Evolutionary conservation across 257 asterid species (phyloP), one percentile per base, ranked within the genome.

Genomic region (Ilex aquifolium): DNA sequence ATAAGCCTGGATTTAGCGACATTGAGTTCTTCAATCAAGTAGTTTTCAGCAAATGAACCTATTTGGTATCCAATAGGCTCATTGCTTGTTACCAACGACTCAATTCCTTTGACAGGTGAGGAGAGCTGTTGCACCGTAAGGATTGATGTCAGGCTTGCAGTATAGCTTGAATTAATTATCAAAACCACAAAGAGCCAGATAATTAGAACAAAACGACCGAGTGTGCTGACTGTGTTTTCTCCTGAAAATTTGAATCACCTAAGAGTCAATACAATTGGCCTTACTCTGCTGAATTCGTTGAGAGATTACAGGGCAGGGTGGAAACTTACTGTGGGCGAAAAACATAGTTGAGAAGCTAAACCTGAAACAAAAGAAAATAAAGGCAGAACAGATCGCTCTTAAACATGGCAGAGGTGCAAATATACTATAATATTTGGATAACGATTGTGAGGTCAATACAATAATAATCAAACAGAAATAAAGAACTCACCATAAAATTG

Each of bases 341-440:
- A 85, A 85, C 86, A 90, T 78, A 9, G 91, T 90, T 54, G 97
- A 90, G 75, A 90, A 83, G 78, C 97, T 88, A 74, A 90, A 90
- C 95, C 97, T 87, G 94, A 84, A 76, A 62, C 30, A 59, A 7
- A 63, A 61, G 61, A 67, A 67, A 50, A 56, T 14, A 31, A 56
- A 49, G 65, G 16, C n/a, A 62, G 42, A 36, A 36, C 2, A 36
- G 7, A 36, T 8, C 8, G 42, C 42, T 36, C 42, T 8, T 36
- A 36, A 36, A 36, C 5, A 36, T 36, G 42, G 32, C 51, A 13
- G 56, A 40, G 10, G 51, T 15, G 30, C 15, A 56, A 48, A 49
- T 16, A 69, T 44, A 53, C 5, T 36, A 4, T 36, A 4, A 36
- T 36, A 36, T 36, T 36, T 36, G 42, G 42, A 36, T 36, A 36